Evolutionary conservation across 2,329 filamentous ascomycete genomes (phyloP).

Genomic region (Xylaria sp.): DNA sequence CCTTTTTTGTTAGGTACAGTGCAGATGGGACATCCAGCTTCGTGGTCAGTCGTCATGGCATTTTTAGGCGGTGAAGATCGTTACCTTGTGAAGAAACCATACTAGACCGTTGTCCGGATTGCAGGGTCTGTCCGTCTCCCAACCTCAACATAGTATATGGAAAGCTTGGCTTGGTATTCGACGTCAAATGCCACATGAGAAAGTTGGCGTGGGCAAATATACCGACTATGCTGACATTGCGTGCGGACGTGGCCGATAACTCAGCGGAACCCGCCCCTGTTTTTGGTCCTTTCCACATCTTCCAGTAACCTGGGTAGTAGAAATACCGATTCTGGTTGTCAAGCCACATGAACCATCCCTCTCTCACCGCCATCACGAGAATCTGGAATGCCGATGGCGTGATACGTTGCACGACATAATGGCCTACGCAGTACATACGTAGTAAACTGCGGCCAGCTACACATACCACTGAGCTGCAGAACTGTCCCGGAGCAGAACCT

Average conservation of each 20-base stretch:
- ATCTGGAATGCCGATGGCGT: slow-evolving; percentile 20
- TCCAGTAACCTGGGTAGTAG: background rate
- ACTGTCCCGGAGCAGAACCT: background rate
- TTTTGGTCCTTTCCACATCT: background rate
- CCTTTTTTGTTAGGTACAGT: slow-evolving; percentile 2
- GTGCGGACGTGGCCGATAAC: slow-evolving; percentile 15
- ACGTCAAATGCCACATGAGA: background rate
- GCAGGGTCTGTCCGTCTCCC: slow-evolving; percentile 2
- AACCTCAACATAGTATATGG: background rate
- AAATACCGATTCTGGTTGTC: background rate
- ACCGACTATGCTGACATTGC: slow-evolving; percentile 1
- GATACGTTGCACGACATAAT: slow-evolving; percentile 28
- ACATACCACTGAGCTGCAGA: background rate
- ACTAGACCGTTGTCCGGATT: slow-evolving; percentile 17
- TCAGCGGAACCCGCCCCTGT: background rate
- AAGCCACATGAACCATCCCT: background rate
- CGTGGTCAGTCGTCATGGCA: background rate
- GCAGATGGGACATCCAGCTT: slow-evolving; percentile 2
- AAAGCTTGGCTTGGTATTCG: slow-evolving; percentile 4
- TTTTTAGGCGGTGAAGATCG: slow-evolving; percentile 32
- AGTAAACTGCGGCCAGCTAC: background rate
- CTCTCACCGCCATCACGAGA: slow-evolving; percentile 27
- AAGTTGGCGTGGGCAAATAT: slow-evolving; percentile 13
- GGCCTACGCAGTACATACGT: slow-evolving; percentile 6
- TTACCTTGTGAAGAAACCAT: slow-evolving; percentile 14